Conservation (phyloP, 257 asterid species). For the Solanum tarapatanum region DNA sequence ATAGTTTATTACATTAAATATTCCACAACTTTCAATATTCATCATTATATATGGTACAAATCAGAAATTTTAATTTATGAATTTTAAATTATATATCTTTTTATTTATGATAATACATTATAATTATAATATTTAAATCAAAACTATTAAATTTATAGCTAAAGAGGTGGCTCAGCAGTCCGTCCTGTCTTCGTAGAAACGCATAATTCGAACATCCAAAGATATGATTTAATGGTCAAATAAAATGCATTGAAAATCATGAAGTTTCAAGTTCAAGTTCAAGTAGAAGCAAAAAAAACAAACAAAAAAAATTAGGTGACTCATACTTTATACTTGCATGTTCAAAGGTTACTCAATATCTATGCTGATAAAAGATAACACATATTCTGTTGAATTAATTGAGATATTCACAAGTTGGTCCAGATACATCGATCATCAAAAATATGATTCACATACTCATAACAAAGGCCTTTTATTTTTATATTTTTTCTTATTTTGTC, state of each 20-base stretch:
- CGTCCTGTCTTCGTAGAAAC: rapidly evolving
- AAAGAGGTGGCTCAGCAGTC: not conserved
- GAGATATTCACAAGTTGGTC: not conserved
- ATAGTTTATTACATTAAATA: not conserved
- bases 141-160: not conserved
- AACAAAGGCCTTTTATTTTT: not conserved
- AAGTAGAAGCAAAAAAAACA: not conserved
- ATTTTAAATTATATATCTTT: not conserved
- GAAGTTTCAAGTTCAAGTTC: not conserved
- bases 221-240: not conserved
- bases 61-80: not conserved
- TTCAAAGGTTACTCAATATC: not conserved
- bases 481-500: not conserved
- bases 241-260: rapidly evolving
- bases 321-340: not conserved
- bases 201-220: not conserved
- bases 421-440: not conserved
- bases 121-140: not conserved
- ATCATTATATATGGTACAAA: not conserved
- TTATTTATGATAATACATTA: not conserved
- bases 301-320: not conserved
- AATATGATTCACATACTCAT: not conserved
- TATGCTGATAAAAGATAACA: not conserved
- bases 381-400: not conserved
- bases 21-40: not conserved